Evolutionary conservation across 2,329 filamentous ascomycete species (phyloP).

Genomic region (Calonectria pteridis): DNA sequence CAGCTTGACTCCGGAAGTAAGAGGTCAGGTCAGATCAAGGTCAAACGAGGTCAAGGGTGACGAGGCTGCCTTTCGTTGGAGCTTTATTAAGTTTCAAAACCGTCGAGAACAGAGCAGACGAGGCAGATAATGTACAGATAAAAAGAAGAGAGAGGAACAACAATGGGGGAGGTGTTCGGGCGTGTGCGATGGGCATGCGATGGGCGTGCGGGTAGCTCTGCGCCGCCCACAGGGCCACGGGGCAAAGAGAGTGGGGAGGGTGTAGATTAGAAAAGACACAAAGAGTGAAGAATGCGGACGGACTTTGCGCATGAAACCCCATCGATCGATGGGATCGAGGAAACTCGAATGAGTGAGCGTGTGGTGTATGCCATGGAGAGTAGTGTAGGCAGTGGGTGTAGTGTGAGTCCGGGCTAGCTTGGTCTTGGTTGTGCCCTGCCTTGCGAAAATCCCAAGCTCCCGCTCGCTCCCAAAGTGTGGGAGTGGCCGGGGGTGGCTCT

Average conservation of each 20-base stretch:
- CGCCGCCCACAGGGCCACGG: conserved; percentile 6
- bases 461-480: conserved; percentile 27
- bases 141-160: not conserved
- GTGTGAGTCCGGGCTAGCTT: conserved; percentile 12
- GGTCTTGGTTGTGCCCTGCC: conserved; percentile 15
- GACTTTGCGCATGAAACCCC: conserved; percentile 48
- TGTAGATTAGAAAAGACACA: conserved; percentile 2
- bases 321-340: conserved; percentile 53
- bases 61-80: conserved; percentile 12
- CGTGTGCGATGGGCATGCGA: not conserved
- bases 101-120: conserved; percentile 10
- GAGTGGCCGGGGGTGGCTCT: conserved; percentile 23
- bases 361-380: conserved; percentile 13
- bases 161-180: not conserved
- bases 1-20: not conserved
- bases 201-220: not conserved
- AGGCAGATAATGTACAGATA: conserved; percentile 10
- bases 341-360: conserved; percentile 32
- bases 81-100: conserved; percentile 25
- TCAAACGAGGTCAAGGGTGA: conserved; percentile 7
- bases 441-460: conserved; percentile 29
- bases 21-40: conserved; percentile 19
- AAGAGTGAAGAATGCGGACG: conserved; percentile 44
- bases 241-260: conserved; percentile 1
- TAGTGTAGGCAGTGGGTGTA: not conserved